Base-by-base conservation (phyloP, 202 grass and related monocot species). In the Cymbopogon flexuosus region DNA sequence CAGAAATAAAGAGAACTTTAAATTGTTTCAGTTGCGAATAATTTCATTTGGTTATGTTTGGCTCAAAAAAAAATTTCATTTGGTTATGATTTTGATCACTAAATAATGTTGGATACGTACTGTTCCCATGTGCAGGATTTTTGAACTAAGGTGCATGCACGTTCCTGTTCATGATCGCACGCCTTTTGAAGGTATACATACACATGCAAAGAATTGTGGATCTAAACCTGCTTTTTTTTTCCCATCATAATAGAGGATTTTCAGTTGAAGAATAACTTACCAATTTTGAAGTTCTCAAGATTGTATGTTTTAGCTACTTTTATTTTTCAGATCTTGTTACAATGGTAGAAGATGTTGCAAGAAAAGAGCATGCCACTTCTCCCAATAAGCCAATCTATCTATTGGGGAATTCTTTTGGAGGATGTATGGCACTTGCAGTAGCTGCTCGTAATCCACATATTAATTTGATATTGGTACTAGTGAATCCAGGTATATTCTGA, bases 71-170 rank as follows among this genome's bases (percentile, higher is more conserved):
- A n/a, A 43, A 0, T 74, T 42, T 59, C 18, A 62, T 9, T 60
- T 67, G 13, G 12, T 29, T 70, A 12, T 1, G 11, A 11, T 56
- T 22, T 31, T 81, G 4, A 23, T 6, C 3, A 14, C 42, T 41
- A 0, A 37, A 65, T 54, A 70, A 52, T 70, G n/a, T 58, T 18
- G 12, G 0, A 73, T 27, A 22, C 19, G 33, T 79, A 16, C 30
- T 74, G 3, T 31, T 43, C 49, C 8, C 14, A 21, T 61, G 80
- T 68, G 42, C 72, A 93, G 91, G 85, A 88, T 90, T 69, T 93
- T 93, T 81, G 88, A 93, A 82, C 78, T 93, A 52, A 78, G 88
- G 73, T 90, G 91, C 80, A 59, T 93, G 87, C 91, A 93, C 36
- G 67, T 93, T 78, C 91, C 91, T 65, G 73, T 93, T 59, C 83